Evolutionary conservation across 2,329 filamentous ascomycete genomes (phyloP).

Genomic region (Aspergillus costaricaensis): DNA sequence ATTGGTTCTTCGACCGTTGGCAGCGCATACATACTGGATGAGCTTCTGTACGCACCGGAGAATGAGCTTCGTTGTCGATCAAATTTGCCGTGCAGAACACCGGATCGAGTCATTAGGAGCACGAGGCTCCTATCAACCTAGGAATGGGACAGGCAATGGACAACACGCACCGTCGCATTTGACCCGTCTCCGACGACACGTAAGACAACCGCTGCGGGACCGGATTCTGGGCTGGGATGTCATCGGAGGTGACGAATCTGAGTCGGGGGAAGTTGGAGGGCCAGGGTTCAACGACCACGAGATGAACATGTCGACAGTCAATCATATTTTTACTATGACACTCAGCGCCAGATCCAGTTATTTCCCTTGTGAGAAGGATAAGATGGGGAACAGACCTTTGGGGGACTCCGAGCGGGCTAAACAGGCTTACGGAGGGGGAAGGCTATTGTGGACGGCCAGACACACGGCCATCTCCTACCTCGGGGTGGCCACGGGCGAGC

Average conservation of each 20-base stretch:
- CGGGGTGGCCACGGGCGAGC: neutral
- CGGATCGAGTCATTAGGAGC: no score
- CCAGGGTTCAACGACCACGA: slow-evolving; percentile 4
- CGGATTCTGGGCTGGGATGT: neutral
- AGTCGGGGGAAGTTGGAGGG: neutral
- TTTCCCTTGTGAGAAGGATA: neutral
- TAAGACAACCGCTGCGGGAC: slow-evolving; percentile 8
- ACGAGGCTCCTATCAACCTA: neutral
- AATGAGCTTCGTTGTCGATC: neutral
- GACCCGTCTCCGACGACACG: slow-evolving; percentile 11
- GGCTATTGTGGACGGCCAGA: neutral
- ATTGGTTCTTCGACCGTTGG: slow-evolving; percentile 2
- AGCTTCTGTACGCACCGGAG: neutral
- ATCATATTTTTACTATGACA: neutral
- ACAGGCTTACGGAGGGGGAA: neutral
- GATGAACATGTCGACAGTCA: neutral
- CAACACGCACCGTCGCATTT: slow-evolving; percentile 10
- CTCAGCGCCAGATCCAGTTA: neutral
- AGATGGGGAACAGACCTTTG: neutral
- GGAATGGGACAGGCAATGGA: neutral
- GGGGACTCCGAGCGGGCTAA: neutral
- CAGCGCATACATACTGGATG: slow-evolving; percentile 9
- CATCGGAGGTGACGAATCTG: neutral
- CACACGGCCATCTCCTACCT: neutral
- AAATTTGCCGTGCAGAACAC: neutral